phyloP scores from a whole-genome alignment of 768 basidiomycete genomes.

The Mrakia blollopis region DNA sequence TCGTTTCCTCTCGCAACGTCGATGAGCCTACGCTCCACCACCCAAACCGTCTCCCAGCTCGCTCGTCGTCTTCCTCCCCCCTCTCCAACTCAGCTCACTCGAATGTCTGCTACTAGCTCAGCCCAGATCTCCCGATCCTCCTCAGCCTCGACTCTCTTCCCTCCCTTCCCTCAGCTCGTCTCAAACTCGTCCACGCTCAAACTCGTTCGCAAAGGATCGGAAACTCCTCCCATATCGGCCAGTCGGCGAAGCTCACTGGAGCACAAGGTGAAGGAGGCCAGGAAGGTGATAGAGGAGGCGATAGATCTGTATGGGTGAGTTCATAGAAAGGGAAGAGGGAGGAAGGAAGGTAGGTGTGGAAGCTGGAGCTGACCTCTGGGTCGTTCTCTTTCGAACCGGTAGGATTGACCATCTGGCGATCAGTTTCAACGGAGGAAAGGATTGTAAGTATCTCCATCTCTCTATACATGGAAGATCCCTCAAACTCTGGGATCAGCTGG shows the following conservation, averaged over 20 bases:
- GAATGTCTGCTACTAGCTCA: neutral
- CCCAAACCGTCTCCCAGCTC: neutral
- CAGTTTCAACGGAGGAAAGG: slow-evolving; percentile 98
- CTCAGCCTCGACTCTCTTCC: slow-evolving; percentile 6
- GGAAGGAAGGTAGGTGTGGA: too few species aligned
- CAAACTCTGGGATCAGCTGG: neutral
- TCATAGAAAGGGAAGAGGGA: neutral
- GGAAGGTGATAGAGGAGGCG: slow-evolving; percentile 72
- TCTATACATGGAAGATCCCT: slow-evolving; percentile 5
- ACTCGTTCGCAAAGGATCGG: neutral
- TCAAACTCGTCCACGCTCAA: neutral
- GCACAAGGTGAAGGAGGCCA: slow-evolving; percentile 60
- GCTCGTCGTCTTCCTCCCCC: neutral
- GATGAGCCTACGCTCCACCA: slow-evolving; percentile 11
- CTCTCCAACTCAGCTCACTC: neutral
- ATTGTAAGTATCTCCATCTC: slow-evolving; percentile 57
- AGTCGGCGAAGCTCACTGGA: slow-evolving; percentile 31
- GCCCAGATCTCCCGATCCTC: neutral
- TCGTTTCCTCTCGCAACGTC: neutral
- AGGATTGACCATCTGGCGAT: slow-evolving; percentile 70
- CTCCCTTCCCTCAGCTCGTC: neutral
- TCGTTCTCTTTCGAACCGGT: neutral
- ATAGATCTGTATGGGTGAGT: slow-evolving; percentile 78
- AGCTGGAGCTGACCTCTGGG: neutral
- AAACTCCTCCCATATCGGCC: slow-evolving; percentile 20